Evolutionary conservation across 2,329 filamentous ascomycete species (phyloP).

Genomic region (Nannizzia gypsea): DNA sequence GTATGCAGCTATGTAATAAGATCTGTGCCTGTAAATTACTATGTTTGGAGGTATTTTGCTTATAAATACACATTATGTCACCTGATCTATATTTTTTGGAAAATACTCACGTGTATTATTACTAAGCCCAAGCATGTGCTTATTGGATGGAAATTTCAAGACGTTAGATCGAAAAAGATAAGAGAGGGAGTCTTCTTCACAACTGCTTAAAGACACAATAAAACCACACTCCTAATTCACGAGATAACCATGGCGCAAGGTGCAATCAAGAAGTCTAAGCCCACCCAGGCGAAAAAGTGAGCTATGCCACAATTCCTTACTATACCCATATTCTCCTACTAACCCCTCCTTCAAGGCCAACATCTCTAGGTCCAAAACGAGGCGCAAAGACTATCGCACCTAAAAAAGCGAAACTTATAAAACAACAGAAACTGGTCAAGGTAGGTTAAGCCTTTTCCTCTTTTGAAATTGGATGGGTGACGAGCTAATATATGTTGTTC

Average conservation of each 20-base stretch:
- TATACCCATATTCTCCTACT: conserved; percentile 1
- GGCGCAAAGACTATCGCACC: conserved; percentile 54
- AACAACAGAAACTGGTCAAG: conserved; percentile 52
- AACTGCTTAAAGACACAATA: neutral
- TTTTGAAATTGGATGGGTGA: neutral
- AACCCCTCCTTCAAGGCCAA: conserved; percentile 13
- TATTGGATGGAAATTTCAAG: conserved; percentile 1
- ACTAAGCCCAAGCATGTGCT: neutral
- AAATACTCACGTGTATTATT: neutral
- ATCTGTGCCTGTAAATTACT: neutral
- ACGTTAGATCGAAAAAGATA: neutral
- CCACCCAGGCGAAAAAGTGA: conserved; percentile 29
- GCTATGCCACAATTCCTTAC: conserved; percentile 8
- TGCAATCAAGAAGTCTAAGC: conserved; percentile 36
- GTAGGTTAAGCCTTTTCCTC: conserved; percentile 23
- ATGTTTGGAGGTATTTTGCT: neutral
- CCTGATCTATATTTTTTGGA: neutral
- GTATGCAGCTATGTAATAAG: too few relatives aligned
- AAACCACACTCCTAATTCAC: neutral
- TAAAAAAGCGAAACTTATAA: conserved; percentile 50
- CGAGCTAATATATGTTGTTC: conserved; percentile 16
- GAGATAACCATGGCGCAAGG: conserved; percentile 36
- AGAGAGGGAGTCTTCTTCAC: neutral
- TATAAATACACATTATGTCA: neutral
- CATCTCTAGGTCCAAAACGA: conserved; percentile 40